phyloP scores from a whole-genome alignment of 1,139 yeast genomes.

The Saccharomycopsis hybrid region DNA sequence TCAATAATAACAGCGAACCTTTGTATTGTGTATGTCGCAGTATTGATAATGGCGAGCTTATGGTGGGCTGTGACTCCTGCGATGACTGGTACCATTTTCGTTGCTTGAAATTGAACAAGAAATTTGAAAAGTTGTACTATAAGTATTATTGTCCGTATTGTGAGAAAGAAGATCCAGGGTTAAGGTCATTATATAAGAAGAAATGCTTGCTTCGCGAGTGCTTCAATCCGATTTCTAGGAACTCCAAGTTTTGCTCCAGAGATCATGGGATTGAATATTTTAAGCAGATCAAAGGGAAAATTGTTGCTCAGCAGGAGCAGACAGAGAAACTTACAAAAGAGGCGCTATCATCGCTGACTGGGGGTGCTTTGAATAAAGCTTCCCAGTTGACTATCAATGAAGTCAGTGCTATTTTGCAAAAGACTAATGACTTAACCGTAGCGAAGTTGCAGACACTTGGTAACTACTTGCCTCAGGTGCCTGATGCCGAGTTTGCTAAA shows the following conservation, averaged over 20 bases:
- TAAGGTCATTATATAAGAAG: slow-evolving; percentile 58
- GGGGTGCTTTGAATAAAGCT: slow-evolving; percentile 3
- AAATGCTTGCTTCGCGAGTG: slow-evolving; percentile 66
- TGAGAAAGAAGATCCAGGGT: slow-evolving; percentile 39
- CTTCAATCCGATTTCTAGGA: slow-evolving; percentile 44
- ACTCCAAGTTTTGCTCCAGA: slow-evolving; percentile 67
- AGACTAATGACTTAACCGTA: background rate
- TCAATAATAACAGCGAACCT: slow-evolving; percentile 42
- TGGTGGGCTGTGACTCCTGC: slow-evolving; percentile 93
- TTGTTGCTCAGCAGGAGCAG: slow-evolving; percentile 16
- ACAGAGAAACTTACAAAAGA: too few relatives aligned
- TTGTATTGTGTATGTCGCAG: slow-evolving; percentile 73
- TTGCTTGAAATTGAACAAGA: slow-evolving; percentile 59
- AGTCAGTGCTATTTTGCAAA: slow-evolving; percentile 23
- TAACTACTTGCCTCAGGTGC: slow-evolving; percentile 19
- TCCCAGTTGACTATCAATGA: slow-evolving; percentile 18
- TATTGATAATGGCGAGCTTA: slow-evolving; percentile 74
- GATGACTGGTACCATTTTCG: slow-evolving; percentile 92
- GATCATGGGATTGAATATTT: slow-evolving; percentile 66
- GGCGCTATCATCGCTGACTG: background rate
- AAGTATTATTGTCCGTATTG: slow-evolving; percentile 76
- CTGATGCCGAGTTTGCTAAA: slow-evolving; percentile 26
- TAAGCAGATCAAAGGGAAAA: slow-evolving; percentile 26
- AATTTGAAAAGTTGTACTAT: slow-evolving; percentile 51
- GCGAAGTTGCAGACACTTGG: slow-evolving; percentile 7